phyloP scores from a whole-genome alignment of 2,329 filamentous ascomycete species.

The Microsporum audouinii region DNA sequence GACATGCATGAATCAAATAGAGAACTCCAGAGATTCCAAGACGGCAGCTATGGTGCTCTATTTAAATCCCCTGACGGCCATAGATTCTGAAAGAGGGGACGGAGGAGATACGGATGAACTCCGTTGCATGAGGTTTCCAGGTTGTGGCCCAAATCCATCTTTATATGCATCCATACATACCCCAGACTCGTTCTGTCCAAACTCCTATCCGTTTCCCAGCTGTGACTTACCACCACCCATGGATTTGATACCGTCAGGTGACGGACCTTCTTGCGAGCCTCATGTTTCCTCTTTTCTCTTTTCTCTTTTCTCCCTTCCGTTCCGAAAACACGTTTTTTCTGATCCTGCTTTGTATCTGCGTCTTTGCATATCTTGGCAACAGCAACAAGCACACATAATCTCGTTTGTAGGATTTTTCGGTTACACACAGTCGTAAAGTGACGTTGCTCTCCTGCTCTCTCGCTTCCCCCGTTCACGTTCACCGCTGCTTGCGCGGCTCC shows the following conservation, averaged over 20 bases:
- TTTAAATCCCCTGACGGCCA: neutral
- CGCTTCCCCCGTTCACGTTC: neutral
- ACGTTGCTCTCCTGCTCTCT: neutral
- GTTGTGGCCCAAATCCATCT: neutral
- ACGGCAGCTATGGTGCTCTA: conserved; percentile 9
- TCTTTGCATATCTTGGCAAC: neutral
- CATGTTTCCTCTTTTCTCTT: conserved; percentile 1
- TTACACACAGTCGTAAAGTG: neutral
- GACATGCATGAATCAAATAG: neutral
- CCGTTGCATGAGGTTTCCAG: neutral
- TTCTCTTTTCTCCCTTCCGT: neutral
- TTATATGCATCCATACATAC: neutral
- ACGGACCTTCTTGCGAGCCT: neutral
- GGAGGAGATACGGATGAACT: neutral
- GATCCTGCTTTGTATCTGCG: neutral
- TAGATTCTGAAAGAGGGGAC: neutral
- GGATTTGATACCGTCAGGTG: neutral
- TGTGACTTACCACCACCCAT: neutral
- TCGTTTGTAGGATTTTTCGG: conserved; percentile 1
- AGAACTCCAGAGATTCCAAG: conserved; percentile 3
- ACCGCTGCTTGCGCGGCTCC: neutral
- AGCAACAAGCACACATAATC: neutral
- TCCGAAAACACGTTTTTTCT: neutral
- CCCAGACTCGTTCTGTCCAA: too few relatives aligned
- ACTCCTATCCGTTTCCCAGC: neutral